These are phyloP conservation scores for Hemerocallis citrina DNA, from an alignment of 106 monocot species.

Conservation along the genomic window DNA sequence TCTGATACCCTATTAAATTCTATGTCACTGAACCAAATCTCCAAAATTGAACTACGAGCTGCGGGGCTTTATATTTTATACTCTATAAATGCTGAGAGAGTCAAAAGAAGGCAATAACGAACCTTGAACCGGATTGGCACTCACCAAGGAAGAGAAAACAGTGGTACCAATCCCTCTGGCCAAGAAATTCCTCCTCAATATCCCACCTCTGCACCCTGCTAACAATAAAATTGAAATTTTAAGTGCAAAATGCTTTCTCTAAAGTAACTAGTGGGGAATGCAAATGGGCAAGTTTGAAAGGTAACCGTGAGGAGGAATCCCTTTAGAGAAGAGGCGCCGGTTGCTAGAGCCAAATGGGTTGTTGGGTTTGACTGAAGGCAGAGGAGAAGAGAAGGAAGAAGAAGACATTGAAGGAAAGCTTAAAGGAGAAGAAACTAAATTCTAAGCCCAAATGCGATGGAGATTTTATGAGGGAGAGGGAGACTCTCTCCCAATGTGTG, in stretches of 20 bases:
- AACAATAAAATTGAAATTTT: background rate
- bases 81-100: no score
- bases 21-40: no score
- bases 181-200: constrained; percentile 41
- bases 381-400: background rate
- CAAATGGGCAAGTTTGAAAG: background rate
- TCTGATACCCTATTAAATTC: no score
- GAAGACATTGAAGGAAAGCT: constrained; percentile 10
- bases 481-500: background rate
- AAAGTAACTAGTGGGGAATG: background rate
- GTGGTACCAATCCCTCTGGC: constrained; percentile 28
- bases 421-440: no score
- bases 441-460: background rate
- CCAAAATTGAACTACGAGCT: no score
- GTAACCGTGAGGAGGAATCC: constrained; percentile 15
- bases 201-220: constrained; percentile 23
- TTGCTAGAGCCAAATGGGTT: background rate
- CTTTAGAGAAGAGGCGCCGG: constrained; percentile 1
- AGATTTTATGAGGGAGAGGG: background rate
- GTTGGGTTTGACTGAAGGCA: background rate
- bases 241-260: background rate
- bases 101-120: background rate
- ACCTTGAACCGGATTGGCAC: constrained; percentile 48
- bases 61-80: no score
- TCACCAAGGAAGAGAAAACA: constrained; percentile 49